Conservation (phyloP, 371 early-diverging fungal species). For the Circinella minor region DNA sequence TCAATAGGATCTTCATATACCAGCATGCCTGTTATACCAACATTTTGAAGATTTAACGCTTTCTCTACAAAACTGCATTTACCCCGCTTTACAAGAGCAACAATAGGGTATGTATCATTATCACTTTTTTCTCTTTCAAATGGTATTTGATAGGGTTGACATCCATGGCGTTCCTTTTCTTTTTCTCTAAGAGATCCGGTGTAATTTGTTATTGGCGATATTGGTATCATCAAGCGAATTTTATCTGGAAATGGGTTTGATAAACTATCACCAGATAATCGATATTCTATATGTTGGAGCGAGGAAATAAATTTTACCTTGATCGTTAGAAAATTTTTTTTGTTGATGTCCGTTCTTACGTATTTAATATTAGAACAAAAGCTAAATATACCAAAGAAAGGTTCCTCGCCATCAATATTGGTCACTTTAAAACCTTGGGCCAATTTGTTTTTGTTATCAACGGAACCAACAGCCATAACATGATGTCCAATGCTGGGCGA, state of each 20-base stretch:
- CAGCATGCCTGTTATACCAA: slow-evolving; percentile 19
- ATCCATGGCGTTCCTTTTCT: background rate
- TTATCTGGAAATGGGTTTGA: background rate
- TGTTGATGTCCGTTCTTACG: background rate
- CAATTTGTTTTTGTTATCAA: slow-evolving; percentile 21
- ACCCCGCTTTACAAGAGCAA: slow-evolving; percentile 24
- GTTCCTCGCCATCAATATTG: background rate
- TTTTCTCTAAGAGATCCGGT: too few species aligned
- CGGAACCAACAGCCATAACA: slow-evolving; percentile 21
- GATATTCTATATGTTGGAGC: slow-evolving; percentile 8
- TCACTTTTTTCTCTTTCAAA: background rate
- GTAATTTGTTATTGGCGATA: too few species aligned
- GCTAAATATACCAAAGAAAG: background rate
- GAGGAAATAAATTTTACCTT: background rate
- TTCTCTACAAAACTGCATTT: slow-evolving; percentile 20
- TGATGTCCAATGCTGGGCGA: slow-evolving; percentile 22
- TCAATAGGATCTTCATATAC: slow-evolving; percentile 7
- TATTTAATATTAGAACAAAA: background rate
- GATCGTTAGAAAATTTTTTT: background rate
- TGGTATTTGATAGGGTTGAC: background rate
- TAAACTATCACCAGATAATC: slow-evolving; percentile 1
- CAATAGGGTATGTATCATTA: background rate
- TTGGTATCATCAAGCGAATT: background rate
- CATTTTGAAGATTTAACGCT: slow-evolving; percentile 21
- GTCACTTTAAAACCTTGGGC: slow-evolving; percentile 12